Conservation (phyloP, 306 rosid species). For the Pterocarpus santalinus region DNA sequence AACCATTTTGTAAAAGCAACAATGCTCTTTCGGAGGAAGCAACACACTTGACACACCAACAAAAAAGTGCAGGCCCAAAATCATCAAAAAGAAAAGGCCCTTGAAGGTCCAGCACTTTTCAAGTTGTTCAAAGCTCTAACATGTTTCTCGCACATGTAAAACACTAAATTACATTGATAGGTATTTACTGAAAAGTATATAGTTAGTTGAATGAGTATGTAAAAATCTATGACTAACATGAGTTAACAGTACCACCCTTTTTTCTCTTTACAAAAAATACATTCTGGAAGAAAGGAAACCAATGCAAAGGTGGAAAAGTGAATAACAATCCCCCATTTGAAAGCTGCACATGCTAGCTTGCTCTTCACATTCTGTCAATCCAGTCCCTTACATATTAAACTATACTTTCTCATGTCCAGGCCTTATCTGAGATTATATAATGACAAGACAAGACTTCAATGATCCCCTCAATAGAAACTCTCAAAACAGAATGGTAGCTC, state of each 20-base stretch:
- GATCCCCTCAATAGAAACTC: constrained; percentile 35
- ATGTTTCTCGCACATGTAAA: constrained; percentile 8
- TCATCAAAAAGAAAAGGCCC: constrained; percentile 3
- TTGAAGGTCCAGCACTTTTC: constrained; percentile 2
- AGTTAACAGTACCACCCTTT: constrained; percentile 37
- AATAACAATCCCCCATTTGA: constrained; percentile 33
- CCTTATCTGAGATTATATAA: constrained; percentile 39
- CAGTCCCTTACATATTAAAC: constrained; percentile 4
- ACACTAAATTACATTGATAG: constrained; percentile 35
- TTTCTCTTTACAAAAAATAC: constrained; percentile 48
- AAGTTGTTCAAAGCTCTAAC: not conserved
- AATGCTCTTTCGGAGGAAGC: constrained; percentile 26
- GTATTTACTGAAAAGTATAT: constrained; percentile 29
- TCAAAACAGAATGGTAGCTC: constrained; percentile 32
- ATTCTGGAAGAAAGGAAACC: constrained; percentile 37
- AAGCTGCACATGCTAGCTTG: constrained; percentile 38
- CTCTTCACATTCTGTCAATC: constrained; percentile 12
- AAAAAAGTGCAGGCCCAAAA: not conserved
- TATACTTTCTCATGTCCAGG: not conserved
- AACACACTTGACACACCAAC: constrained; percentile 25
- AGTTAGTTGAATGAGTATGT: constrained; percentile 40
- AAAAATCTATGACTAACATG: constrained; percentile 47
- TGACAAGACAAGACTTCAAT: constrained; percentile 7
- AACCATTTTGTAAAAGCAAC: not conserved
- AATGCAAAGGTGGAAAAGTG: constrained; percentile 30